Conservation (phyloP, 2,329 filamentous ascomycete species). For the Pyrenophora tritici-repentis region DNA sequence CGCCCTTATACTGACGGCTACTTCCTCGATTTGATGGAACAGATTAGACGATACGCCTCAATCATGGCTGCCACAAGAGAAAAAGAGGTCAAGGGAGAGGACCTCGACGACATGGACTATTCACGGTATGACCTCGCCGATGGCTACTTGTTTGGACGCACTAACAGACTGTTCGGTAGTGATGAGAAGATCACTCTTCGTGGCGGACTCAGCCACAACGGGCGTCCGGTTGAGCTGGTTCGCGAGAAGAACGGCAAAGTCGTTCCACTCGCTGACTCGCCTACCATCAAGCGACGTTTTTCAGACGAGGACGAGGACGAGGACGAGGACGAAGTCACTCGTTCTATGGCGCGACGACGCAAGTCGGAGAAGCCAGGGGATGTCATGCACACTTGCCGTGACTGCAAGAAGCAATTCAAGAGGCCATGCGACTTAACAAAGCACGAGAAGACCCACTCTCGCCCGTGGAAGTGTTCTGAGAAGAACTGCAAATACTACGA, state of each 20-base stretch:
- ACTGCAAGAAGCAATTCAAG: slow-evolving; percentile 89
- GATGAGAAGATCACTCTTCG: slow-evolving; percentile 77
- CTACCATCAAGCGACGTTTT: slow-evolving; percentile 62
- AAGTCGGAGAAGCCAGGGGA: slow-evolving; percentile 89
- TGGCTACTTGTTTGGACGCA: slow-evolving; percentile 28
- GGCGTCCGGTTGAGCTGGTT: slow-evolving; percentile 81
- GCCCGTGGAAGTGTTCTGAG: slow-evolving; percentile 90
- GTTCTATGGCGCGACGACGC: slow-evolving; percentile 94
- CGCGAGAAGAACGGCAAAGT: slow-evolving; percentile 78
- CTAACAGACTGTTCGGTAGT: slow-evolving; percentile 47
- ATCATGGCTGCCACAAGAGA: slow-evolving; percentile 78
- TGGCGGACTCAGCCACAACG: slow-evolving; percentile 80
- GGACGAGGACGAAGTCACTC: slow-evolving; percentile 81
- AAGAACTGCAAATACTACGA: slow-evolving; percentile 85
- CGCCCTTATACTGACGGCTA: slow-evolving; percentile 94
- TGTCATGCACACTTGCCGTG: slow-evolving; percentile 77
- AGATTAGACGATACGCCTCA: slow-evolving; percentile 86
- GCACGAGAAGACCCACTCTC: slow-evolving; percentile 96
- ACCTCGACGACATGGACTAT: slow-evolving; percentile 57
- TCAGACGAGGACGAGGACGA: slow-evolving; percentile 68
- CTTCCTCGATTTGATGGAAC: slow-evolving; percentile 93
- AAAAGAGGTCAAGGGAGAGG: slow-evolving; percentile 63
- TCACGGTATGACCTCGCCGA: slow-evolving; percentile 47
- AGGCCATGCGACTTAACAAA: slow-evolving; percentile 97
- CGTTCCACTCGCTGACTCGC: slow-evolving; percentile 70